Percentiles rank a stretch among this genome's conserved stretches.
phyloP scores from a whole-genome alignment of 352 stramenopile species.

The Globisporangium nunn region DNA sequence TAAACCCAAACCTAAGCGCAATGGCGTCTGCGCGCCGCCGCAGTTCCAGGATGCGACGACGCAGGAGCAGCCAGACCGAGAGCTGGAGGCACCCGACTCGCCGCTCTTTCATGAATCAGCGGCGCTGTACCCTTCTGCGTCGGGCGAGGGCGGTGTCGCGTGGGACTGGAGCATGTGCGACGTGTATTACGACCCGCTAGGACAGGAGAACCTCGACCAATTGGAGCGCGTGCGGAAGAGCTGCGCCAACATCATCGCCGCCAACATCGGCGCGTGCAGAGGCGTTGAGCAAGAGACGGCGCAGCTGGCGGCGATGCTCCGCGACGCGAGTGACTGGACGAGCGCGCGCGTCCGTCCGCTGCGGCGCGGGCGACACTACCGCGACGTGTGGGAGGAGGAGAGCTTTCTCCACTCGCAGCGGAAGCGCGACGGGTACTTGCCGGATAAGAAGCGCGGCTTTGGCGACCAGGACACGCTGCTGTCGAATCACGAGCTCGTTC shows the following conservation, averaged over 20 bases:
- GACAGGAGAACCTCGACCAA: conserved; percentile 47
- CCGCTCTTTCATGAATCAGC: conserved; percentile 37
- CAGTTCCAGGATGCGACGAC: conserved; percentile 15
- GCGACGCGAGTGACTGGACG: conserved; percentile 27
- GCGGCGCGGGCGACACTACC: conserved; percentile 58
- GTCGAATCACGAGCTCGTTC: conserved; percentile 57
- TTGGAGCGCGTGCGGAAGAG: conserved; percentile 40
- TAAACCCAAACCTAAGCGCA: conserved; percentile 13
- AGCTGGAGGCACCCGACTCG: conserved; percentile 20
- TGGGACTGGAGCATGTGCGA: conserved; percentile 66
- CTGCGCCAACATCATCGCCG: conserved; percentile 44
- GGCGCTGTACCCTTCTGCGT: conserved; percentile 29
- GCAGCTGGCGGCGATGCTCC: conserved; percentile 32
- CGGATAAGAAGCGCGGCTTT: conserved; percentile 30
- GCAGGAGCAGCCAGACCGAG: conserved; percentile 9
- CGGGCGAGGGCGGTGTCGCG: conserved; percentile 23
- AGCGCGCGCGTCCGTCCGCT: conserved; percentile 23
- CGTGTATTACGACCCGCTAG: conserved; percentile 46
- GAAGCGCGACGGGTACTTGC: conserved; percentile 13
- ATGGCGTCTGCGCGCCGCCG: conserved; percentile 8
- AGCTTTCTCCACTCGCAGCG: conserved; percentile 41
- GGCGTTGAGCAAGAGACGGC: conserved; percentile 24
- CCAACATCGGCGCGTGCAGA: conserved; percentile 24
- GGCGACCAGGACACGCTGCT: conserved; percentile 27
- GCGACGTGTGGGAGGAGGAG: conserved; percentile 71